These are phyloP conservation scores for Nicotiana noctiflora DNA, from an alignment of 257 asterid genomes.

Conservation along the genomic window DNA sequence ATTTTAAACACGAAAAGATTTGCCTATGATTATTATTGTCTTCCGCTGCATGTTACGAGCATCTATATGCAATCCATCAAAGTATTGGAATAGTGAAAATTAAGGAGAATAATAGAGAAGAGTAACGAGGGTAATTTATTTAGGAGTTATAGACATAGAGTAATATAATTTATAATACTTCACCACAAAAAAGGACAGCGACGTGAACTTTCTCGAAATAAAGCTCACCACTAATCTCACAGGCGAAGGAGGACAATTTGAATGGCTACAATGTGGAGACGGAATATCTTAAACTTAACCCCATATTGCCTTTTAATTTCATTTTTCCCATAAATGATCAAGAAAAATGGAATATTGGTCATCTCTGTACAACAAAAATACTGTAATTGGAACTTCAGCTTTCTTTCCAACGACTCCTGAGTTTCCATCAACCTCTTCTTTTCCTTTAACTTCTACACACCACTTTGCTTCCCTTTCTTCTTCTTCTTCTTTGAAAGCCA, in stretches of 20 bases:
- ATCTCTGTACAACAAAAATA: background rate
- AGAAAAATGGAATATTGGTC: background rate
- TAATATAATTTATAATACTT: too few species aligned
- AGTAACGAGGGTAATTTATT: too few species aligned
- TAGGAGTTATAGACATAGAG: too few species aligned
- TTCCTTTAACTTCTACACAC: background rate
- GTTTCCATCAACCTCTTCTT: slow-evolving; percentile 13
- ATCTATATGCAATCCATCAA: too few species aligned
- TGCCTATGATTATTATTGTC: too few species aligned
- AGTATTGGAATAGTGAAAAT: too few species aligned
- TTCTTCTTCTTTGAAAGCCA: slow-evolving; percentile 22
- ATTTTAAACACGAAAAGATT: too few species aligned
- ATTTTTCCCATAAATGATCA: background rate
- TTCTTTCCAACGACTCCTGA: slow-evolving; percentile 3
- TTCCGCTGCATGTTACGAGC: too few species aligned
- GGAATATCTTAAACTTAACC: background rate
- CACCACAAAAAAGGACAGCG: background rate
- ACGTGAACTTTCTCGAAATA: background rate
- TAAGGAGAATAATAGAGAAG: too few species aligned
- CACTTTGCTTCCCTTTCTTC: slow-evolving; percentile 11
- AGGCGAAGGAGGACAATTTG: background rate
- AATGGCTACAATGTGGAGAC: background rate
- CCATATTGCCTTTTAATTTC: background rate
- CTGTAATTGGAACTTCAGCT: slow-evolving; percentile 1
- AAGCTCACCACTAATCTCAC: background rate